Evolutionary conservation across 176 grass and related monocot genomes (phyloP), one percentile per base, ranked within the genome.

Genomic region (Rhynchospora tenuis): DNA sequence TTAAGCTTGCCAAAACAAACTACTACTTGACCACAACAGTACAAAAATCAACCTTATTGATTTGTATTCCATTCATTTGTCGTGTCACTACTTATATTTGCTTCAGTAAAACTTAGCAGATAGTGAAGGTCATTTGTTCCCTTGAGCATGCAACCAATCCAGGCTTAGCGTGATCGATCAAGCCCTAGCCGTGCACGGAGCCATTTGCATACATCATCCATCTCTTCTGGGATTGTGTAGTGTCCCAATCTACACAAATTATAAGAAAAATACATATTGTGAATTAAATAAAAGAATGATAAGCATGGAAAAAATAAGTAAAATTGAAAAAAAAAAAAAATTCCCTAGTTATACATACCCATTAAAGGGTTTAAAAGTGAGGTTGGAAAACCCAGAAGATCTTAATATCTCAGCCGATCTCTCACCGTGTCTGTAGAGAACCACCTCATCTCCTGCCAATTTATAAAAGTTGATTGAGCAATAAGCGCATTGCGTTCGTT

Each of bases 201-300:
- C 96, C 96, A 98, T 79, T 90, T 96, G 91, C 89, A 85, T 15
- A 99, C 93, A 64, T 90, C 88, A 28, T 93, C 93, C 97, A 99
- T 96, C 81, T 99, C 97, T 88, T 99, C 97, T 67, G 97, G 97
- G 31, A 96, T 88, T 17, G 91, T 99, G 69, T 93, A 92, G 84
- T 99, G 93, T 52, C 93, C 97, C 61, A 96, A 86, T 23, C 97
- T 99, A 87, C 61, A 82, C 71, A 16, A 83, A 4, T 38, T 38
- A 38, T 85, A 58, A 31, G 24, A 59, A 5, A n/a, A 84, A 20
- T 20, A 23, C 9, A 60, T 64, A 73, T 48, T 6, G 45, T 24
- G 47, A 58, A 47, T 52, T 5, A 70, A 80, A 52, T 59, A 81
- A 46, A 64, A 43, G 16, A 73, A 58, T 48, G 8, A 16, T 15